phyloP scores from a whole-genome alignment of 306 rosid genomes.

The Alnus rubra region DNA sequence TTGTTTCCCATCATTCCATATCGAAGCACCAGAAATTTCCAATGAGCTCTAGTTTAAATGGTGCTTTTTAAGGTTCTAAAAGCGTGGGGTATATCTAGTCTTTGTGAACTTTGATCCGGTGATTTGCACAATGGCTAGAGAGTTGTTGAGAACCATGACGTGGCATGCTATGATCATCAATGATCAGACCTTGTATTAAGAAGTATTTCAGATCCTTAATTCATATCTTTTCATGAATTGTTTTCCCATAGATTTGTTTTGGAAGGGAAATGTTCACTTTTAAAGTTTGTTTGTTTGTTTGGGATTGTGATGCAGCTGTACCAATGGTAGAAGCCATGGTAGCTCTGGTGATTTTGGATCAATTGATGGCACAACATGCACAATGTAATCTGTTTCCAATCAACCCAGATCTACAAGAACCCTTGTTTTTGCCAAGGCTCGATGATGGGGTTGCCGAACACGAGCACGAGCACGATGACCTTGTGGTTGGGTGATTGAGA shows the following conservation, averaged over 20 bases:
- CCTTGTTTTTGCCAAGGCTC: slow-evolving; percentile 30
- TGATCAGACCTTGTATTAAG: neutral
- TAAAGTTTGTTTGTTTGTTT: neutral
- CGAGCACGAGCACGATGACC: too few species aligned
- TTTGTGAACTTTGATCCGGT: neutral
- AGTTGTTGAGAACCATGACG: neutral
- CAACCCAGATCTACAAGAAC: slow-evolving; percentile 65
- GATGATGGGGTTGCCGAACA: neutral
- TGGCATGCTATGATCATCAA: neutral
- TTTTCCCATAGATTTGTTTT: too few species aligned
- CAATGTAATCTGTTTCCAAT: slow-evolving; percentile 82
- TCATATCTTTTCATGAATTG: neutral
- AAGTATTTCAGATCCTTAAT: neutral
- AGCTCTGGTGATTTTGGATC: slow-evolving; percentile 87
- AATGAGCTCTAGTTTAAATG: neutral
- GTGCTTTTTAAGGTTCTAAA: too few species aligned
- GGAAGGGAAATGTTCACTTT: neutral
- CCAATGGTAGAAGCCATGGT: slow-evolving; percentile 99
- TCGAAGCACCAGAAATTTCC: slow-evolving; percentile 40
- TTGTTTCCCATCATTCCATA: slow-evolving; percentile 64
- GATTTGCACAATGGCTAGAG: neutral
- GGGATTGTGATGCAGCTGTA: slow-evolving; percentile 70
- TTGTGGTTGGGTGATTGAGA: too few species aligned
- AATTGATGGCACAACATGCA: slow-evolving; percentile 83
- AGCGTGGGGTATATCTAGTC: neutral